Conservation (phyloP, 768 basidiomycete species). For the Rhodotorula babjevae region DNA sequence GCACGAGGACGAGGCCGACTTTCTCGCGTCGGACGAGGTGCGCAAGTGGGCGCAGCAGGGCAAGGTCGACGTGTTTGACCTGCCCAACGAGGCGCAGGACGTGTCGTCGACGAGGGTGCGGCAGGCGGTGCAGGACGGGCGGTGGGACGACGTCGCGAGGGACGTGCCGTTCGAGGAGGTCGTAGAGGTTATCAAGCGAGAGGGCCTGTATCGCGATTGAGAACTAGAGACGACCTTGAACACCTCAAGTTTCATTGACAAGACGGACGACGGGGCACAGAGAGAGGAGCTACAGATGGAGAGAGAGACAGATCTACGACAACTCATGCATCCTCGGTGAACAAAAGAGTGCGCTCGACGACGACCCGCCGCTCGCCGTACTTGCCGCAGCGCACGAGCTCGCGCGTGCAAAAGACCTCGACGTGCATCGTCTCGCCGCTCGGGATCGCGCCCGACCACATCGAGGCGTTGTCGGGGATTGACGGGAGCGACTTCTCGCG, state of each 20-base stretch:
- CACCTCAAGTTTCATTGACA: not conserved
- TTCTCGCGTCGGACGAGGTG: constrained; percentile 47
- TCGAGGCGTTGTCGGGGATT: not conserved
- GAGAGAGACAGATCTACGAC: too few species aligned
- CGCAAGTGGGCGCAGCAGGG: constrained; percentile 52
- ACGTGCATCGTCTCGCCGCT: not conserved
- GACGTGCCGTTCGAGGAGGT: constrained; percentile 19
- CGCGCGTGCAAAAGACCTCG: constrained; percentile 10
- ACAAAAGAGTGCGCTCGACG: constrained; percentile 5
- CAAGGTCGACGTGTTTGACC: constrained; percentile 60
- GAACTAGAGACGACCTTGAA: not conserved
- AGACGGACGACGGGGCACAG: not conserved
- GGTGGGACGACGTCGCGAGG: constrained; percentile 31
- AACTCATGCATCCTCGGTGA: not conserved
- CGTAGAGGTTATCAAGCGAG: constrained; percentile 1
- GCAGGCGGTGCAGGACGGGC: constrained; percentile 47
- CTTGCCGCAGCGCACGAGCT: constrained; percentile 3
- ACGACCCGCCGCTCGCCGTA: constrained; percentile 6
- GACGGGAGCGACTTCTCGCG: not conserved
- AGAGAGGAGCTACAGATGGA: not conserved
- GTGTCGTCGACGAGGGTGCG: constrained; percentile 71
- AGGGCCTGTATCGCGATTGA: not conserved
- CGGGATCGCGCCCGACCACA: not conserved
- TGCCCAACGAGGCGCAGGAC: constrained; percentile 54
- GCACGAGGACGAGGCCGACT: constrained; percentile 46